A percentile compares a stretch with the other conserved stretches of the same genome.
Conservation (phyloP, 208 protist species). For the Acanthamoeba castellanii region DNA sequence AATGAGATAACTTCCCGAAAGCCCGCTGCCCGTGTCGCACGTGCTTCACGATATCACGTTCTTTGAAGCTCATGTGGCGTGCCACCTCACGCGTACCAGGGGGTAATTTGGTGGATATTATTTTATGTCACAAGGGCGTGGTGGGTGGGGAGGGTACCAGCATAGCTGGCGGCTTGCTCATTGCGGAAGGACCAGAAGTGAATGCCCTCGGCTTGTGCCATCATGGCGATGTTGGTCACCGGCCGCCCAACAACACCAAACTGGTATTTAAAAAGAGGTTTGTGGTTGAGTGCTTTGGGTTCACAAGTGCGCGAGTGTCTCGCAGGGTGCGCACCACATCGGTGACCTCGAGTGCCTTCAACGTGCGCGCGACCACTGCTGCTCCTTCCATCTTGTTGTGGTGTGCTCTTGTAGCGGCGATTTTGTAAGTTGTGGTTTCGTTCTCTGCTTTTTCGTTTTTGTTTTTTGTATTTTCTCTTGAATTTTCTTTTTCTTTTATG, state of each 20-base stretch:
- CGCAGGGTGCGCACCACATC: background rate
- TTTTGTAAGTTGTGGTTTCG: too few relatives aligned
- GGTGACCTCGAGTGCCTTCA: slow-evolving; percentile 57
- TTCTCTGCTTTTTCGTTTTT: background rate
- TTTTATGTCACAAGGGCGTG: background rate
- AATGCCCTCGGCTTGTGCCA: slow-evolving; percentile 71
- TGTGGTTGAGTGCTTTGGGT: background rate
- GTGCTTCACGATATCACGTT: too few relatives aligned
- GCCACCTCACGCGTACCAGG: too few relatives aligned
- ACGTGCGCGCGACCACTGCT: slow-evolving; percentile 31
- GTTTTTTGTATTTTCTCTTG: background rate
- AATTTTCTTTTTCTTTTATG: too few relatives aligned
- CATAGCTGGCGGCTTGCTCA: slow-evolving; percentile 67
- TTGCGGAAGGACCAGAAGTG: slow-evolving; percentile 71
- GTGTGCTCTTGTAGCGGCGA: background rate
- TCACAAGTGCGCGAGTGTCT: background rate
- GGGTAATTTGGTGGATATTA: too few relatives aligned
- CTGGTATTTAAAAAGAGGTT: background rate
- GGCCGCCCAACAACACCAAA: slow-evolving; percentile 73
- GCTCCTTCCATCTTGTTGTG: slow-evolving; percentile 59
- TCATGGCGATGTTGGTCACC: slow-evolving; percentile 67
- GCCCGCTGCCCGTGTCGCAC: too few relatives aligned
- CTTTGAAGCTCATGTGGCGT: too few relatives aligned
- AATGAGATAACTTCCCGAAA: too few relatives aligned
- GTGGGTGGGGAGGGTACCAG: background rate